Base-by-base conservation (phyloP, 179 eudicot species). In the Camellia oleifera region DNA sequence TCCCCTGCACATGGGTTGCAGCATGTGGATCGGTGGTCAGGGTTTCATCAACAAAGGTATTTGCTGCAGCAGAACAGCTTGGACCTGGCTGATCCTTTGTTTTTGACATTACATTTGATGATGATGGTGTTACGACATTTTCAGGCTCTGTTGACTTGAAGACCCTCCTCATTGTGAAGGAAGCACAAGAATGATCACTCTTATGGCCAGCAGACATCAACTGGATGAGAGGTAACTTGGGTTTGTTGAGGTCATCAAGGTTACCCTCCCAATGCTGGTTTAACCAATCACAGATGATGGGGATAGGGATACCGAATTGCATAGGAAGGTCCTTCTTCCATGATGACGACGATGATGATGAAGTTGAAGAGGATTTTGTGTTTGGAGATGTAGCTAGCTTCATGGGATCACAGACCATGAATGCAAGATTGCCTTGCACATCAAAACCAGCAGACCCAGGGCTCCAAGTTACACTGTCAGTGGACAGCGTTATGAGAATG, bases 251-350 rank as follows among this genome's bases (percentile, higher is more conserved):
- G 58, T 96, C 99, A 81, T 96, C 97, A 0, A 96, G 93, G 80
- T 87, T 94, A n/a, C 98, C 98, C 81, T 96, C 99, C 99, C 99
- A 96, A 74, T 96, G 94, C 88, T 94, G 99, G 85, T 90, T 91
- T 70, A 96, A 76, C 99, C 99, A 96, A 82, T 96, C 97, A 81
- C 87, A 89, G 74, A 94, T 94, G 46, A 89, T 79, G 23, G 96
- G 94, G 81, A 96, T 90, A 0, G 99, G 99, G 70, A 96, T 92
- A 13, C 99, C 99, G 75, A 94, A 96, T 77, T 94, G 99, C 96
- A 87, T 90, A 2, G 92, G 92, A 20, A 76, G 82, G 80, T 89
- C 94, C 85, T 91, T 92, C 81, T 90, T 94, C 91, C 88, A 85
- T 1, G 96, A 92, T 48, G 90, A 88, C 26, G 97, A 74, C 1